Conservation (phyloP, 768 basidiomycete species). For the Russula sp. region DNA sequence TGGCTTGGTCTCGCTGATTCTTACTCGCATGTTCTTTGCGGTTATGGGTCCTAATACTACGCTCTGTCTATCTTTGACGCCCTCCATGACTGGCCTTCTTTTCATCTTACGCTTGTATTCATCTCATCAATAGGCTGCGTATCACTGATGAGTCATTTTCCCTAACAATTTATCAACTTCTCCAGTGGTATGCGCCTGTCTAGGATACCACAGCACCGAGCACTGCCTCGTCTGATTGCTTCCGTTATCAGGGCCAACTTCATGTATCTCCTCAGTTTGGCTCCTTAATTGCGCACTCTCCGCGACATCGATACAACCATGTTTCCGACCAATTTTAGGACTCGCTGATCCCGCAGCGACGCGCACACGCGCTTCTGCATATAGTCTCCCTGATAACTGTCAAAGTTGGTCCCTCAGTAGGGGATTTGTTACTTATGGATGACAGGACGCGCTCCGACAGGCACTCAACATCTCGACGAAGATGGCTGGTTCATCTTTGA, state of each 20-base stretch:
- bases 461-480: background rate
- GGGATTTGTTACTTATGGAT: background rate
- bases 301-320: slow-evolving; percentile 3
- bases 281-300: slow-evolving; percentile 11
- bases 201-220: background rate
- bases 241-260: no score
- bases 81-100: background rate
- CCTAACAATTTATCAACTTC: background rate
- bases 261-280: slow-evolving; percentile 4
- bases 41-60: background rate
- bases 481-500: background rate
- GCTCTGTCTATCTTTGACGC: background rate
- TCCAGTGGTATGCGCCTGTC: background rate
- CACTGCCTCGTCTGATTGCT: background rate
- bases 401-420: background rate
- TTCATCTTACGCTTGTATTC: background rate
- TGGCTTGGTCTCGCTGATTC: no score
- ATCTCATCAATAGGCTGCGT: background rate
- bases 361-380: background rate
- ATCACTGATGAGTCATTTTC: no score
- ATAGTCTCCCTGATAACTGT: background rate
- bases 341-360: background rate
- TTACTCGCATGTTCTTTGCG: background rate
- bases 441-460: background rate
- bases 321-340: slow-evolving; percentile 6